Base-by-base conservation (phyloP, 371 early-diverging fungal genomes). In the Fennellomyces sp. region DNA sequence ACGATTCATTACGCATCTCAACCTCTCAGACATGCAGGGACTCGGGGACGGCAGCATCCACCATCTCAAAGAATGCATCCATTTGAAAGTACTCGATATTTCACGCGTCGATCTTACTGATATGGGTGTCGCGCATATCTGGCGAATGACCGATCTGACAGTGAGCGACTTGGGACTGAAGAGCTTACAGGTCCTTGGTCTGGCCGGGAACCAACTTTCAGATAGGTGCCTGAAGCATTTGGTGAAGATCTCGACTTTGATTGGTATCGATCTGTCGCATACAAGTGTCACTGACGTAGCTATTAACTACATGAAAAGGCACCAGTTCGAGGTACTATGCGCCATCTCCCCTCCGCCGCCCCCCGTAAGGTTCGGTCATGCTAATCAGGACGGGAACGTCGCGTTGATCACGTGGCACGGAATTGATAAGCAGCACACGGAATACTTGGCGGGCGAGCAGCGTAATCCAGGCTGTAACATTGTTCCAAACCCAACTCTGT, bases 21-120 rank as follows among this genome's bases (percentile, higher is more conserved):
- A 58, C 49, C 3, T 58, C 27, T 47, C 58, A 15, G 17, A 21
- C 17, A 35, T 25, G n/a, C 28, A 21, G 5, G 35, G 17, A 19
- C n/a, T 58, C 25, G 27, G 36, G 7, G 53, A 60, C 33, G 21
- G 36, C 5, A 25, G 19, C 36, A 26, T 60, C 3, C 26, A 29
- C 30, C n/a, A 21, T 19, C 25, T 60, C 23, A 52, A 51, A 25
- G 29, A 26, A 15, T 42, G 26, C 6, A 45, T 42, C 27, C 26
- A 60, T 19, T 17, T 60, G 52, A 11, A 23, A 50, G 53, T 52
- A 19, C 52, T 60, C 6, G 60, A 60, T 42, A 25, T 60, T 11
- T 19, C 60, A 1, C 28, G 29, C 8, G 42, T 26, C 5, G 5
- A 45, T 8, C 2, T 45, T 23, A 45, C 45, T 21, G 45, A 45